Evolutionary conservation across 371 early-diverging fungal genomes (phyloP).

Genomic region (Lichtheimia corymbifera): DNA sequence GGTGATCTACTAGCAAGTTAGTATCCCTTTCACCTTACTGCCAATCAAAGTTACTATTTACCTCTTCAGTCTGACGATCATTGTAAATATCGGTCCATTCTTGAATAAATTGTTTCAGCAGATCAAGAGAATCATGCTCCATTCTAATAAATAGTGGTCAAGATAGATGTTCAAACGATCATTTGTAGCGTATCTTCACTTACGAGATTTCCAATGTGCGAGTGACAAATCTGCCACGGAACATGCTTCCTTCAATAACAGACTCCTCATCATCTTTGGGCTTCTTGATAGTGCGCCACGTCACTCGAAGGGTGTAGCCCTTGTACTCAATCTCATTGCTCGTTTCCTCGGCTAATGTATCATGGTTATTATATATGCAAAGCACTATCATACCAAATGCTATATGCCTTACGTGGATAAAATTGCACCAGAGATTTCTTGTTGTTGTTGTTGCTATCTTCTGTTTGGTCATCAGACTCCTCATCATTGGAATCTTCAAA

Average conservation of each 20-base stretch:
- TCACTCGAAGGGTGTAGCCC: slow-evolving; percentile 18
- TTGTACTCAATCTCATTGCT: slow-evolving; percentile 27
- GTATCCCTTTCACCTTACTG: not conserved
- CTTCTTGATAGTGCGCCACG: slow-evolving; percentile 5
- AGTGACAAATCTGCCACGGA: slow-evolving; percentile 6
- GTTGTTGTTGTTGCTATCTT: not conserved
- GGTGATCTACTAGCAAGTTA: slow-evolving; percentile 10
- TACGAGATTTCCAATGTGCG: slow-evolving; percentile 19
- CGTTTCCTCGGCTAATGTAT: slow-evolving; percentile 11
- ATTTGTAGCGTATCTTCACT: slow-evolving; percentile 1
- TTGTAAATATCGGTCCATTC: slow-evolving; percentile 35
- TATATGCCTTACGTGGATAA: slow-evolving; percentile 29
- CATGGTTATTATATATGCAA: not conserved
- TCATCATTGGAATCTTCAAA: slow-evolving; percentile 17
- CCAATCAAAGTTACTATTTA: not conserved
- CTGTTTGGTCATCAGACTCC: slow-evolving; percentile 3
- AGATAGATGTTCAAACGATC: not conserved
- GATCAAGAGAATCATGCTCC: slow-evolving; percentile 20
- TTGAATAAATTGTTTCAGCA: slow-evolving; percentile 30
- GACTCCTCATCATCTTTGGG: slow-evolving; percentile 9
- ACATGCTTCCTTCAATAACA: slow-evolving; percentile 5
- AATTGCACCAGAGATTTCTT: slow-evolving; percentile 21
- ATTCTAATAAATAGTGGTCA: slow-evolving; percentile 14
- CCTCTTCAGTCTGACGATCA: slow-evolving; percentile 13
- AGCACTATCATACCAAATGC: not conserved